Conservation (phyloP, 2,329 filamentous ascomycete species). For the Fusarium sp. region DNA sequence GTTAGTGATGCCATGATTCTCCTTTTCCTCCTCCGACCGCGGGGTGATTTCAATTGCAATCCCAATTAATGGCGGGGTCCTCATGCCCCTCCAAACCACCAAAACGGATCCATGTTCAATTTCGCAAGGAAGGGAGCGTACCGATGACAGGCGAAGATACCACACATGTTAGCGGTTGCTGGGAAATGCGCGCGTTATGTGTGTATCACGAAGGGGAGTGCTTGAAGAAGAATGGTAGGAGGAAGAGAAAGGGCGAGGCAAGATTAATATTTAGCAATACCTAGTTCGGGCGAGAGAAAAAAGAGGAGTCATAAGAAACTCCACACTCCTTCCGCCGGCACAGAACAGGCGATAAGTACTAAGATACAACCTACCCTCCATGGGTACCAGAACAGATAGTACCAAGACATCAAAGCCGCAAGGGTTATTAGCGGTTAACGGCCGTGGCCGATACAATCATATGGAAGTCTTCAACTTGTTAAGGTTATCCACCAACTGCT, state of each 20-base stretch:
- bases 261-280: conserved; percentile 35
- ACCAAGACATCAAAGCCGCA: conserved; percentile 20
- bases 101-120: conserved; percentile 38
- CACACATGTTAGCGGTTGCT: conserved; percentile 78
- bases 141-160: conserved; percentile 95
- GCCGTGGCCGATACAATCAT: conserved; percentile 8
- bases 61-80: conserved; percentile 33
- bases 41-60: conserved; percentile 41
- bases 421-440: conserved; percentile 31
- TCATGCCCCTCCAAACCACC: conserved; percentile 26
- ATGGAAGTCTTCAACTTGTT: not conserved
- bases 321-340: conserved; percentile 34
- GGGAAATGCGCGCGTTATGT: conserved; percentile 13
- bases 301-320: conserved; percentile 38
- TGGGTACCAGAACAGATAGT: conserved; percentile 3
- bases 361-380: not conserved
- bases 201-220: conserved; percentile 12
- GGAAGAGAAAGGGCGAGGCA: conserved; percentile 14
- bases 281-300: conserved; percentile 19
- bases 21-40: conserved; percentile 38
- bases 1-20: conserved; percentile 40
- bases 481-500: conserved; percentile 39
- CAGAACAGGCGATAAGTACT: conserved; percentile 27
- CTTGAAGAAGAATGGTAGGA: conserved; percentile 19
- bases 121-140: conserved; percentile 51